phyloP scores from a whole-genome alignment of 768 basidiomycete species.

The Podaxis sp. region DNA sequence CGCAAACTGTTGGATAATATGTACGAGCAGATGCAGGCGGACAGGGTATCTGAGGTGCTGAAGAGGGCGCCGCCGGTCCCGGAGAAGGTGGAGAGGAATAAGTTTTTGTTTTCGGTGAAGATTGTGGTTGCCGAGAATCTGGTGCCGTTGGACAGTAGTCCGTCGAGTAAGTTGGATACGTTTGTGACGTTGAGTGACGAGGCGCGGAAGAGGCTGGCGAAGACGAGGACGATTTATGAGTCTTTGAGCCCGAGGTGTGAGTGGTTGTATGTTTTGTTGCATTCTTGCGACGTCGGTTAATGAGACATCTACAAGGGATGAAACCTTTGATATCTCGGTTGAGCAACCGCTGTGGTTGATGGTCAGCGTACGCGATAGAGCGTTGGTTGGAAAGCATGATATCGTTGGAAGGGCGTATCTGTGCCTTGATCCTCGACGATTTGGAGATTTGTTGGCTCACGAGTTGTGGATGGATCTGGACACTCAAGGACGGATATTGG shows the following conservation, averaged over 20 bases:
- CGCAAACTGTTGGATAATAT: conserved; percentile 89
- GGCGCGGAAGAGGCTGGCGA: conserved; percentile 83
- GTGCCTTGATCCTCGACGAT: conserved; percentile 85
- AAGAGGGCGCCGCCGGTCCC: conserved; percentile 66
- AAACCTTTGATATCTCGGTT: conserved; percentile 93
- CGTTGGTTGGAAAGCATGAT: conserved; percentile 89
- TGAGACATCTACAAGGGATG: conserved; percentile 70
- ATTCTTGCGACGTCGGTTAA: not conserved
- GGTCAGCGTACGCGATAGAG: conserved; percentile 90
- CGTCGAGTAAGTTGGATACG: conserved; percentile 82
- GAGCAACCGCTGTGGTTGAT: conserved; percentile 96
- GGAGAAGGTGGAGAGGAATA: conserved; percentile 61
- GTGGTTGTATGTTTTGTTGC: conserved; percentile 27
- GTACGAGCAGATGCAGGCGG: conserved; percentile 89
- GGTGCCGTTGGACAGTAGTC: conserved; percentile 71
- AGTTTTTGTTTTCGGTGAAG: conserved; percentile 92
- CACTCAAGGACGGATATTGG: conserved; percentile 76
- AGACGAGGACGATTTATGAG: conserved; percentile 96
- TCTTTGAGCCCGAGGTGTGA: conserved; percentile 84
- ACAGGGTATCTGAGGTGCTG: conserved; percentile 73
- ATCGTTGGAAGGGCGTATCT: conserved; percentile 89
- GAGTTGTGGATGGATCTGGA: conserved; percentile 94
- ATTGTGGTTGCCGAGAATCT: conserved; percentile 88
- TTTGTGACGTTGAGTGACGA: conserved; percentile 96
- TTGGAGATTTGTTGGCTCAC: conserved; percentile 85